A percentile compares a stretch with the other conserved stretches of the same genome.
Evolutionary conservation across 768 basidiomycete genomes (phyloP).

Genomic region (Asterophora lycoperdoides): DNA sequence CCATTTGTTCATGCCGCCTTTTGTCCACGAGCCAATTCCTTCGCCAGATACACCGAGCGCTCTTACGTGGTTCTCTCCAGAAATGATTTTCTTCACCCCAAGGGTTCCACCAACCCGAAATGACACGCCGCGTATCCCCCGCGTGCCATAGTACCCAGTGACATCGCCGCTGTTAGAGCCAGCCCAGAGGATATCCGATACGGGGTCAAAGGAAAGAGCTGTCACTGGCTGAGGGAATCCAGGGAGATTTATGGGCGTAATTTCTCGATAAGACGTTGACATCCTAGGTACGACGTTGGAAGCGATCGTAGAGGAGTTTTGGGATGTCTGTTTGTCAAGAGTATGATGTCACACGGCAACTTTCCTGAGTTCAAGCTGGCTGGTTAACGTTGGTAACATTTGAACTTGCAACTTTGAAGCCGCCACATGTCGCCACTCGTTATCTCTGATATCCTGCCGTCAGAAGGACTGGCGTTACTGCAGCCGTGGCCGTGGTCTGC

Average conservation of each 20-base stretch:
- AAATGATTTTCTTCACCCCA: slow-evolving; percentile 68
- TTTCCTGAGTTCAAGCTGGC: no score
- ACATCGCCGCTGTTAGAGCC: slow-evolving; percentile 72
- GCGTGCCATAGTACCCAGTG: slow-evolving; percentile 59
- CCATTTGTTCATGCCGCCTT: slow-evolving; percentile 86
- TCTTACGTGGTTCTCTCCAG: slow-evolving; percentile 76
- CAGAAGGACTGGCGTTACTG: no score
- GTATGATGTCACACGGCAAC: no score
- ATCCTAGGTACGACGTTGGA: slow-evolving; percentile 8
- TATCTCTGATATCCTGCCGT: no score
- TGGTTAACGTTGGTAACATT: no score
- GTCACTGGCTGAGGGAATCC: slow-evolving; percentile 53
- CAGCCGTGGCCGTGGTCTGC: no score
- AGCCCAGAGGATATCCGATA: slow-evolving; percentile 86
- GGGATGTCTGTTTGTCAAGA: no score
- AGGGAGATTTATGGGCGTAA: slow-evolving; percentile 29
- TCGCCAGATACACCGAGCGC: slow-evolving; percentile 56
- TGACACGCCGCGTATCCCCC: slow-evolving; percentile 62
- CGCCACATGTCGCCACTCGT: no score
- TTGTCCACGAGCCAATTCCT: slow-evolving; percentile 76
- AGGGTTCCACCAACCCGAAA: slow-evolving; percentile 69
- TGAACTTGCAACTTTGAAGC: no score
- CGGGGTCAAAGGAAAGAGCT: slow-evolving; percentile 84
- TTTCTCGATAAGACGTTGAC: slow-evolving; percentile 29
- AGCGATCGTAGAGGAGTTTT: no score